These are phyloP conservation scores for Avena atlantica DNA, from an alignment of 176 grass and related monocot species.

Conservation along the genomic window DNA sequence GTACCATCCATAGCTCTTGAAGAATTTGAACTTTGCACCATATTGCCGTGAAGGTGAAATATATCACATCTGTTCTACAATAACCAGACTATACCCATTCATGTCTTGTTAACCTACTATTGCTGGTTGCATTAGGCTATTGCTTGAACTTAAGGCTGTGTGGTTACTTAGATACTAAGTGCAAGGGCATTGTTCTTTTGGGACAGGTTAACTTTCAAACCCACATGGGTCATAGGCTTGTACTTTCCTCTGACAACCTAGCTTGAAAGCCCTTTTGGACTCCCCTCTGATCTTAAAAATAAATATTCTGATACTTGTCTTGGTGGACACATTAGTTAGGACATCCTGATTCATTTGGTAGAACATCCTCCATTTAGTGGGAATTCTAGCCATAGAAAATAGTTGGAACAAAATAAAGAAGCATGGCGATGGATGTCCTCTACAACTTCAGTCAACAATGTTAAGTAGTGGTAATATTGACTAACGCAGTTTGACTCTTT, in stretches of 20 bases:
- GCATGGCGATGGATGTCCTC: not conserved
- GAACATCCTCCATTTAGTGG: not conserved
- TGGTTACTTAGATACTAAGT: not conserved
- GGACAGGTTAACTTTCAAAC: conserved; percentile 15
- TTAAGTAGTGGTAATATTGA: not conserved
- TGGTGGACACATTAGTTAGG: not conserved
- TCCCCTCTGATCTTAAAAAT: conserved; percentile 5
- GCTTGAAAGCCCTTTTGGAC: not conserved
- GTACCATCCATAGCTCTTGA: conserved; percentile 13
- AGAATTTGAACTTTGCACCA: conserved; percentile 3
- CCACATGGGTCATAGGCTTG: not conserved
- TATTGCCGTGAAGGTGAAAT: conserved; percentile 17
- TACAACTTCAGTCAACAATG: conserved; percentile 24
- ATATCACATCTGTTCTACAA: not conserved
- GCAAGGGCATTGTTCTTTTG: not conserved
- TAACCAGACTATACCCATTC: not conserved
- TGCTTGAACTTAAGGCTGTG: not conserved
- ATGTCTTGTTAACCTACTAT: conserved; percentile 6
- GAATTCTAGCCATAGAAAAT: conserved; percentile 16
- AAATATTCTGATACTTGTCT: not conserved
- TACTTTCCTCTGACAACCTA: not conserved
- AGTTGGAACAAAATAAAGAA: conserved; percentile 12
- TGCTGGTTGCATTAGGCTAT: not conserved
- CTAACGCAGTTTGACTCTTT: not conserved
- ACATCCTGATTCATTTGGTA: not conserved